Percentiles rank a stretch among this genome's conserved stretches.
Evolutionary conservation across 306 rosid species (phyloP).

Genomic region (Begonia fuchsioides): DNA sequence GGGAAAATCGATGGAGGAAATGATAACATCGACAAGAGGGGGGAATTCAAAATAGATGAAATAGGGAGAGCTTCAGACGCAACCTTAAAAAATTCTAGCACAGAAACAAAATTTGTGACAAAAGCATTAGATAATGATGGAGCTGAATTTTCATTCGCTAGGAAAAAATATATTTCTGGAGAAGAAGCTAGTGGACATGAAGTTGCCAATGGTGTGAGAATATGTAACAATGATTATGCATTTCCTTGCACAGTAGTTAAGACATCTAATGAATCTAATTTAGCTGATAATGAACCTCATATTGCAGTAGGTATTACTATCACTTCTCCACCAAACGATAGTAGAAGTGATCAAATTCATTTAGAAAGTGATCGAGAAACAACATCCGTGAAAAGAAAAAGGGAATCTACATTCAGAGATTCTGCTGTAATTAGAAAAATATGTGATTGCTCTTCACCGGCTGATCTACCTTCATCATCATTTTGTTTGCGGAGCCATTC

Average conservation of each 20-base stretch:
- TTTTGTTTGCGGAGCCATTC: slow-evolving; percentile 8
- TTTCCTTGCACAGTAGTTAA: slow-evolving; percentile 7
- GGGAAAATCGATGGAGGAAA: slow-evolving; percentile 14
- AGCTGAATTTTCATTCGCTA: slow-evolving; percentile 7
- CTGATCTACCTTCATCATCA: slow-evolving; percentile 15
- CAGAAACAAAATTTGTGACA: slow-evolving; percentile 14
- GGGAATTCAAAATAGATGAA: slow-evolving; percentile 12
- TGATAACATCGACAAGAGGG: slow-evolving; percentile 9
- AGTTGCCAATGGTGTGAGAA: slow-evolving; percentile 13
- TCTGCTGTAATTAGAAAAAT: slow-evolving; percentile 21
- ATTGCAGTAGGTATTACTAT: slow-evolving; percentile 6
- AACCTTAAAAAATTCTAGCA: slow-evolving; percentile 11
- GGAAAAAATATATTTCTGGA: slow-evolving; percentile 8
- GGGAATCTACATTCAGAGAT: slow-evolving; percentile 18
- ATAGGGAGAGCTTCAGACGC: neutral
- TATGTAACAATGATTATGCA: slow-evolving; percentile 10
- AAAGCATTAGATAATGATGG: slow-evolving; percentile 11
- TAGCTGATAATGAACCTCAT: slow-evolving; percentile 13
- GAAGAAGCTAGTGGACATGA: slow-evolving; percentile 5
- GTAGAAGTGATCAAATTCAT: slow-evolving; percentile 9
- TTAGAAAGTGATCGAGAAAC: slow-evolving; percentile 17
- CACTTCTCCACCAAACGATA: slow-evolving; percentile 12
- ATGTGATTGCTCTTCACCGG: slow-evolving; percentile 15
- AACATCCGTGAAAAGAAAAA: slow-evolving; percentile 35
- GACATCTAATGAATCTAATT: slow-evolving; percentile 14